A percentile compares a stretch with the other conserved stretches of the same genome.
Evolutionary conservation across 257 asterid genomes (phyloP).

Genomic region (Lycium barbarum): DNA sequence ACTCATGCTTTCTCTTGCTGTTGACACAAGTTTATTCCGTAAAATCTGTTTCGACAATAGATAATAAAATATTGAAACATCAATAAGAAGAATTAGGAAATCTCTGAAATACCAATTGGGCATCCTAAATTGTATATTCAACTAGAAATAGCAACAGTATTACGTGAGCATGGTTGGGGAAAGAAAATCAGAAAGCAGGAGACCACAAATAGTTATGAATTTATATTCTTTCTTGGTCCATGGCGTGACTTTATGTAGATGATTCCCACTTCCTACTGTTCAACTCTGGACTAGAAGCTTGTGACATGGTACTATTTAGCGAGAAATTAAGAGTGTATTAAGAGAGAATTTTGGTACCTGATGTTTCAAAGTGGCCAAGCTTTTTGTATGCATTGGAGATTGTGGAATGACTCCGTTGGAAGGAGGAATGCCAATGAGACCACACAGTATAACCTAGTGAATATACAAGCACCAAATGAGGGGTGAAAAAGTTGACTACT

Average conservation of each 20-base stretch:
- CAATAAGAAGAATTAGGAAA: not conserved
- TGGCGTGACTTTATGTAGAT: not conserved
- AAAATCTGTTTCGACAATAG: slow-evolving; percentile 65
- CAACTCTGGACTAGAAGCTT: not conserved
- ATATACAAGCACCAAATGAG: slow-evolving; percentile 4
- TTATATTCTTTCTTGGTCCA: not conserved
- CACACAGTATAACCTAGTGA: slow-evolving; percentile 80
- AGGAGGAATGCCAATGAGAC: slow-evolving; percentile 95
- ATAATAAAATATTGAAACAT: not conserved
- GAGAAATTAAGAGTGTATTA: not conserved
- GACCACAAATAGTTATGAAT: not conserved
- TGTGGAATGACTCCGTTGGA: slow-evolving; percentile 97
- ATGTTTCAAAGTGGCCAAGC: slow-evolving; percentile 92
- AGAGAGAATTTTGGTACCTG: slow-evolving; percentile 57
- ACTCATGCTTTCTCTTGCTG: slow-evolving; percentile 71
- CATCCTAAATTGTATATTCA: not conserved
- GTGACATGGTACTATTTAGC: not conserved
- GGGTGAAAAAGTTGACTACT: slow-evolving; percentile 6
- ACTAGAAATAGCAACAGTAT: not conserved
- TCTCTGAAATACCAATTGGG: not conserved
- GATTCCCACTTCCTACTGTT: not conserved
- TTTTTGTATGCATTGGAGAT: slow-evolving; percentile 98
- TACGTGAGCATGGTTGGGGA: not conserved
- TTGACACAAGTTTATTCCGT: slow-evolving; percentile 79
- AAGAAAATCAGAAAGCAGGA: not conserved